Conservation (phyloP, 2,329 filamentous ascomycete genomes). For the Alternaria metachromatica region DNA sequence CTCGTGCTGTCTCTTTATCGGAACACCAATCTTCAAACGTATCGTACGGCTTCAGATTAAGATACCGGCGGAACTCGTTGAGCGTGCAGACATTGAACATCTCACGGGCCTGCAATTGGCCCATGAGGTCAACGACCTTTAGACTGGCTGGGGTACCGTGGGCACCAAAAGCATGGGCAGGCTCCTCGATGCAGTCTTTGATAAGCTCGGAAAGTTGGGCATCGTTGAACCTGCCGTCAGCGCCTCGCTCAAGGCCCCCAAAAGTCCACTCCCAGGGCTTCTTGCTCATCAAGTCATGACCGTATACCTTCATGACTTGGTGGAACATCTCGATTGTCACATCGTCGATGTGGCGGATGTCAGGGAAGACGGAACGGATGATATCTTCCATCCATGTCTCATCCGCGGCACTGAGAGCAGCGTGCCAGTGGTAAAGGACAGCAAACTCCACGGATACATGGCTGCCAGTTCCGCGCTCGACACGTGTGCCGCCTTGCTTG, state of each 20-base stretch:
- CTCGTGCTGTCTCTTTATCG: slow-evolving; percentile 70
- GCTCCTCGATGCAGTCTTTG: slow-evolving; percentile 71
- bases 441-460: slow-evolving; percentile 88
- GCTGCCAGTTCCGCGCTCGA: slow-evolving; percentile 72
- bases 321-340: slow-evolving; percentile 46
- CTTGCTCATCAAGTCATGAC: slow-evolving; percentile 63
- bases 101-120: slow-evolving; percentile 75
- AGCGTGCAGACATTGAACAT: slow-evolving; percentile 77
- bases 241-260: slow-evolving; percentile 66
- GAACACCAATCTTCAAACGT: slow-evolving; percentile 85
- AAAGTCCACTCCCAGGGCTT: slow-evolving; percentile 75
- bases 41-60: slow-evolving; percentile 76
- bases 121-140: slow-evolving; percentile 77
- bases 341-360: slow-evolving; percentile 39
- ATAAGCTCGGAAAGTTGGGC: slow-evolving; percentile 77
- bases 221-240: slow-evolving; percentile 73
- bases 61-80: slow-evolving; percentile 84
- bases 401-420: slow-evolving; percentile 74
- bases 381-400: slow-evolving; percentile 76
- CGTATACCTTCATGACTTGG: slow-evolving; percentile 42
- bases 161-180: slow-evolving; percentile 60
- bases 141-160: slow-evolving; percentile 76
- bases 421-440: slow-evolving; percentile 85
- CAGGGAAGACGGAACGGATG: slow-evolving; percentile 28
- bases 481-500: slow-evolving; percentile 66